Evolutionary conservation across 2,329 filamentous ascomycete species (phyloP).

Genomic region (Magnaporthiopsis rhizophila): DNA sequence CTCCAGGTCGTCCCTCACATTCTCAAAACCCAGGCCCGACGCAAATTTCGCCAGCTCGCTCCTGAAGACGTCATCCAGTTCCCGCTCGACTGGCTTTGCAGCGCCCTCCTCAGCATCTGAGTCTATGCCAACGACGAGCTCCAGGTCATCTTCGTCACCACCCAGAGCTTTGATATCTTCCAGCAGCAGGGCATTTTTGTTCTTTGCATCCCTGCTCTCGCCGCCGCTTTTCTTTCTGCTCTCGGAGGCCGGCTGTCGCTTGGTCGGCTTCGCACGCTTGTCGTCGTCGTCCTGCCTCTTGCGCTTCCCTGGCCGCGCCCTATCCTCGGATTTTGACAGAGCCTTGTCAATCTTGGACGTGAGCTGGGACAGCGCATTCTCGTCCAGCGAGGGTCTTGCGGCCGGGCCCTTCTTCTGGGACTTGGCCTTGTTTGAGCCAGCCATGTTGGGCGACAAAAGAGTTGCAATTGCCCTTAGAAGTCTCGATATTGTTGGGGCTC

Average conservation of each 20-base stretch:
- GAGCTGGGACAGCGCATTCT: constrained; percentile 41
- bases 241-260: constrained; percentile 18
- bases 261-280: constrained; percentile 21
- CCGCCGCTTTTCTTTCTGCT: constrained; percentile 11
- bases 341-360: constrained; percentile 50
- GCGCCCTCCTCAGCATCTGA: constrained; percentile 39
- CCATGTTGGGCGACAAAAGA: constrained; percentile 12
- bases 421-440: constrained; percentile 19
- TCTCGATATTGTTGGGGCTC: background rate
- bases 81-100: constrained; percentile 17
- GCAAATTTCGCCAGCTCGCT: constrained; percentile 46
- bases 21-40: constrained; percentile 39
- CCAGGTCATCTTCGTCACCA: constrained; percentile 56
- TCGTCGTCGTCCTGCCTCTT: constrained; percentile 26
- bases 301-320: constrained; percentile 21
- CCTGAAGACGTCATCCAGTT: constrained; percentile 25
- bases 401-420: constrained; percentile 26
- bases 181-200: constrained; percentile 31
- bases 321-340: constrained; percentile 30
- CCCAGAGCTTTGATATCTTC: constrained; percentile 58
- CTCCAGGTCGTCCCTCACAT: constrained; percentile 30
- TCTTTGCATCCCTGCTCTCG: constrained; percentile 15
- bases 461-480: background rate
- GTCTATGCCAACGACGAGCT: constrained; percentile 48
- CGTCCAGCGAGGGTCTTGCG: constrained; percentile 32